Evolutionary conservation across 1,284 basidiomycete species (phyloP).

Genomic region (Irpex lacteus): DNA sequence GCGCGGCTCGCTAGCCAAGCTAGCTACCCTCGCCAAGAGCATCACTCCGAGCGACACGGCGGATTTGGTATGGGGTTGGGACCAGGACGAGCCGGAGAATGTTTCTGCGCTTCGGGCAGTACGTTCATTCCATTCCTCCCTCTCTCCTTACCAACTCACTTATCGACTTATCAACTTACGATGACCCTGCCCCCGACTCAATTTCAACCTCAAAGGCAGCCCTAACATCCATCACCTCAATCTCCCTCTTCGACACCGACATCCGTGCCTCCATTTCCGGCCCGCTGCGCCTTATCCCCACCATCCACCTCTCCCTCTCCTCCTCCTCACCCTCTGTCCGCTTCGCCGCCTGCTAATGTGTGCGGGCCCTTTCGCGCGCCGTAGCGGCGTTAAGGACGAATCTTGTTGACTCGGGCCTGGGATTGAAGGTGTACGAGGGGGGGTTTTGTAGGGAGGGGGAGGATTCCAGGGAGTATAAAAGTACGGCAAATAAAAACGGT

Average conservation of each 20-base stretch:
- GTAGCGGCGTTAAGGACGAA: constrained; percentile 79
- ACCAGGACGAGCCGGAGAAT: constrained; percentile 66
- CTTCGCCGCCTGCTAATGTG: constrained; percentile 82
- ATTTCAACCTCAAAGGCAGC: constrained; percentile 48
- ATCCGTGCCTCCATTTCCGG: constrained; percentile 69
- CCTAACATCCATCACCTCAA: constrained; percentile 66
- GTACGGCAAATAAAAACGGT: too few species aligned
- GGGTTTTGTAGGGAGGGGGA: constrained; percentile 55
- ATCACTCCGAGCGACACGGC: constrained; percentile 47
- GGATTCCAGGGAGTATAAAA: constrained; percentile 67
- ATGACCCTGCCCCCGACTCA: background rate
- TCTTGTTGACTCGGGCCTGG: constrained; percentile 79
- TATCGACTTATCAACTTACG: too few species aligned
- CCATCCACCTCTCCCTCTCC: constrained; percentile 50
- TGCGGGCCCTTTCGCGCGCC: constrained; percentile 74
- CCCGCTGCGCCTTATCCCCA: constrained; percentile 45
- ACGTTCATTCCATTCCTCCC: too few species aligned
- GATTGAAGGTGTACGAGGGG: constrained; percentile 57
- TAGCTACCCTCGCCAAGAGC: constrained; percentile 46
- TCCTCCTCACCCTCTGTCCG: constrained; percentile 67
- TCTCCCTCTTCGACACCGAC: constrained; percentile 68
- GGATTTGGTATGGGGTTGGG: constrained; percentile 32
- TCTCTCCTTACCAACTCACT: too few species aligned
- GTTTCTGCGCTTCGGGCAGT: constrained; percentile 59
- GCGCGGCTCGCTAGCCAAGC: constrained; percentile 52